Base-by-base conservation (phyloP, 768 basidiomycete species). In the Glaciozyma antarctica region DNA sequence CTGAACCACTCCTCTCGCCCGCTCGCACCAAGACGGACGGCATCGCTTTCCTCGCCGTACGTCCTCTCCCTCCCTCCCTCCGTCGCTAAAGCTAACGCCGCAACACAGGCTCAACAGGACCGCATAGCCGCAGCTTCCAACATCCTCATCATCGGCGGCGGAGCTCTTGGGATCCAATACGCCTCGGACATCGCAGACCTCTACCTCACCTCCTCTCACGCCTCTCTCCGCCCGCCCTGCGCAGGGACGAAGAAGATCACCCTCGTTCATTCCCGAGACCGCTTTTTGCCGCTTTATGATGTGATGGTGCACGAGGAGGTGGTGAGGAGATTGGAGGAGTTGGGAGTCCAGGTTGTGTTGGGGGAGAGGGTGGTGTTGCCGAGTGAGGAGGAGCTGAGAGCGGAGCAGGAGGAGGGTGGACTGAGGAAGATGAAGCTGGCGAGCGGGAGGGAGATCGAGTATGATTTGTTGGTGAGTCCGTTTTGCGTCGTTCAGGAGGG, bases 111-210 rank as follows among this genome's bases (percentile, higher is more conserved):
- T 8, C 67, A 69, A 60, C 62, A 62, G 32, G 22, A 58, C 17
- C 24, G 54, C 15, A 74, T 74, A 49, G 30, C 57, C 7, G 2
- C 24, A 4, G 68, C 73, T 3, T 45, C 54, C 5, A 51, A 30
- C 15, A 68, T 74, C 52, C 65, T 73, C 41, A 67, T 74, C 24
- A 70, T 63, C 48, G 73, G 73, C 12, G 73, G 71, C 12, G 73
- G 73, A 9, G 74, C 74, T 1, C 67, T 73, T 44, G 74, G 74
- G 59, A 70, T 75, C 53, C 73, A 75, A 41, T 75, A 66, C 49
- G 74, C 74, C 10, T 65, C 68, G 41, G 72, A 73, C 51, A 69
- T 72, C 59, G 65, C 71, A 49, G 65, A 67, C 61, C 55, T 65
- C 16, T 71, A 68, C 70, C 66, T 65, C 62, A 67, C 63, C 45